Evolutionary conservation across 345 rosid genomes (phyloP), one percentile per base, ranked within the genome.

Genomic region (Noccaea bulbosa): DNA sequence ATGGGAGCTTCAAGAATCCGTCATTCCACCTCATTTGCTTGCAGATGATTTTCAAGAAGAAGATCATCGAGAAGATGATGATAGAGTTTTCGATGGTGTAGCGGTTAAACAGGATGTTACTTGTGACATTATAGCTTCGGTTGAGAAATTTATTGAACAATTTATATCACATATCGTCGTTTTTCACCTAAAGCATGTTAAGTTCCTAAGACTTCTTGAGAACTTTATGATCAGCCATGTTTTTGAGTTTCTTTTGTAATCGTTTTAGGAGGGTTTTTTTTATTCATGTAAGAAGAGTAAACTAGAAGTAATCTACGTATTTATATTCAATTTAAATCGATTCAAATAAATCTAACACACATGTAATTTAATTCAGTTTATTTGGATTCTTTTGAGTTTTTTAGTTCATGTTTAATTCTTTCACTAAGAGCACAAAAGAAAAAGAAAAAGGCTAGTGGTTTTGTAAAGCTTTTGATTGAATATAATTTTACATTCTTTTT

Each of bases 1-100:
- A 62, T 76, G 79, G 83, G 82, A 78, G 75, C 52, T 27, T 27
- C 51, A 78, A 48, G 83, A 78, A 5, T 68, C 54, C 0, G 45
- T 65, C 0, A 53, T 69, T 17, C 77, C 70, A 0, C 63, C 76
- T 4, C 85, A 81, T 83, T 67, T 81, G 62, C 75, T 78, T 6
- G 78, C 70, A 3, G 33, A 69, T 54, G 74, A 60, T 60, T 34
- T 8, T 24, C 41, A 72, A 9, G 67, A 52, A 38, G 72, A 70
- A 11, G 58, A 33, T 60, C 35, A 8, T 43, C 56, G 1, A 10
- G 32, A 67, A 34, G 76, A 27, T 2, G 65, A n/a, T 62, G 60
- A 69, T 22, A 43, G 62, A 51, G 56, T 44, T 24, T 8, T 35
- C 22, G 24, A 67, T 52, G 50, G 48, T 10, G 48, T 45, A 35